These are phyloP conservation scores for Fomitopsis schrenkii DNA, from an alignment of 1,284 basidiomycete species.

Conservation along the genomic window DNA sequence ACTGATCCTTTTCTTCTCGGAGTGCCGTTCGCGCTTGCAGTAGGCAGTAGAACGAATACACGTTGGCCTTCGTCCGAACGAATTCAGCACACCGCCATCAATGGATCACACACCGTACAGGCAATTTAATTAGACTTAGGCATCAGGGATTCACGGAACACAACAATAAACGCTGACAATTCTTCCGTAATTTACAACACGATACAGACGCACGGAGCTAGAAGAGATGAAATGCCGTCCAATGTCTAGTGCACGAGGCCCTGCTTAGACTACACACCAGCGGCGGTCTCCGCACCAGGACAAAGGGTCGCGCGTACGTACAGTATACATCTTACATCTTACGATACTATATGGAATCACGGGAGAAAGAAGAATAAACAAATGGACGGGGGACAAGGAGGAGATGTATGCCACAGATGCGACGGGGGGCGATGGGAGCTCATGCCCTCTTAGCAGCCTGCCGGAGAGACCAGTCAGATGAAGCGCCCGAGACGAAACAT, in stretches of 20 bases:
- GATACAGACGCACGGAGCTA: slow-evolving; percentile 3
- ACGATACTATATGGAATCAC: slow-evolving; percentile 4
- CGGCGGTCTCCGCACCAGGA: background rate
- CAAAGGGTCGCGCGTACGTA: background rate
- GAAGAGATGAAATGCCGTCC: background rate
- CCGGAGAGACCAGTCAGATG: background rate
- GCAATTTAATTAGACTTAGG: too few relatives aligned
- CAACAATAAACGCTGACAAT: background rate
- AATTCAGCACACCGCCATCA: too few relatives aligned
- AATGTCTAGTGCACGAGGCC: background rate
- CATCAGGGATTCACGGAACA: background rate
- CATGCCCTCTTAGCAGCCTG: slow-evolving; percentile 28
- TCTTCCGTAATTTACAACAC: slow-evolving; percentile 6
- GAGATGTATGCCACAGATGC: slow-evolving; percentile 12
- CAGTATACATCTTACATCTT: slow-evolving; percentile 8
- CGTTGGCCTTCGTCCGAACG: too few relatives aligned
- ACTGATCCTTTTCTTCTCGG: background rate
- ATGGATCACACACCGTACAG: too few relatives aligned
- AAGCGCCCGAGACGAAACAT: background rate
- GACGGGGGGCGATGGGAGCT: slow-evolving; percentile 3
- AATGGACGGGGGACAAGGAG: background rate
- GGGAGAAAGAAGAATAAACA: background rate
- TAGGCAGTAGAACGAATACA: too few relatives aligned
- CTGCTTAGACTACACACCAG: background rate
- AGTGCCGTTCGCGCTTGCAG: too few relatives aligned